These are phyloP conservation scores for Exophiala phaeomuriformis DNA, from an alignment of 2,329 filamentous ascomycete species.

Conservation along the genomic window DNA sequence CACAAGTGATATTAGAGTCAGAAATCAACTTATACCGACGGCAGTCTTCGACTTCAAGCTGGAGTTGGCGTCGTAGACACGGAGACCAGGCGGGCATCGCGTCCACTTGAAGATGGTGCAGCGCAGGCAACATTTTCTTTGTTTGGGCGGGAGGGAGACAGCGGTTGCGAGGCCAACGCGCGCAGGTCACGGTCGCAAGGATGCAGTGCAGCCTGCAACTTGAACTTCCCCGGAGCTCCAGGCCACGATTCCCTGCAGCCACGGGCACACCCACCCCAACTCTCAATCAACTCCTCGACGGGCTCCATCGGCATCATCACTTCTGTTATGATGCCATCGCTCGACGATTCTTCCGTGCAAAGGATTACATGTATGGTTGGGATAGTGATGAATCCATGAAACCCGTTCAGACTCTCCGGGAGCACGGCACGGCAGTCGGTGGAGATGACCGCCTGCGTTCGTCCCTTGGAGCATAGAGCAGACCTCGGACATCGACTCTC, in stretches of 20 bases:
- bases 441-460: conserved; percentile 2
- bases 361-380: too few relatives aligned
- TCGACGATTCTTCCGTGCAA: too few relatives aligned
- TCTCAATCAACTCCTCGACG: too few relatives aligned
- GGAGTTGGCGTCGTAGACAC: background rate
- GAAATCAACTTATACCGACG: too few relatives aligned
- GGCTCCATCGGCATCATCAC: too few relatives aligned
- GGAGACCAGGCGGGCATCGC: background rate
- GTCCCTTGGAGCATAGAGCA: background rate
- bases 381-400: too few relatives aligned
- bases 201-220: background rate
- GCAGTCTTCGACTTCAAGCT: background rate
- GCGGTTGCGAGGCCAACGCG: conserved; percentile 14
- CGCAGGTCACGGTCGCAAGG: too few relatives aligned
- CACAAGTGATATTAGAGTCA: too few relatives aligned
- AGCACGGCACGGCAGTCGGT: background rate
- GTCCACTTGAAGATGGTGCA: background rate
- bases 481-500: background rate
- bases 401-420: too few relatives aligned
- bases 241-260: too few relatives aligned
- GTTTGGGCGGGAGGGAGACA: conserved; percentile 3
- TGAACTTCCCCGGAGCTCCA: background rate
- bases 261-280: too few relatives aligned
- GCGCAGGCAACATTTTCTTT: conserved; percentile 7
- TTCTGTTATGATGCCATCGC: too few relatives aligned